Evolutionary conservation across 116 monocot genomes (phyloP), one percentile per base, ranked within the genome.

Genomic region (Iris pallida): DNA sequence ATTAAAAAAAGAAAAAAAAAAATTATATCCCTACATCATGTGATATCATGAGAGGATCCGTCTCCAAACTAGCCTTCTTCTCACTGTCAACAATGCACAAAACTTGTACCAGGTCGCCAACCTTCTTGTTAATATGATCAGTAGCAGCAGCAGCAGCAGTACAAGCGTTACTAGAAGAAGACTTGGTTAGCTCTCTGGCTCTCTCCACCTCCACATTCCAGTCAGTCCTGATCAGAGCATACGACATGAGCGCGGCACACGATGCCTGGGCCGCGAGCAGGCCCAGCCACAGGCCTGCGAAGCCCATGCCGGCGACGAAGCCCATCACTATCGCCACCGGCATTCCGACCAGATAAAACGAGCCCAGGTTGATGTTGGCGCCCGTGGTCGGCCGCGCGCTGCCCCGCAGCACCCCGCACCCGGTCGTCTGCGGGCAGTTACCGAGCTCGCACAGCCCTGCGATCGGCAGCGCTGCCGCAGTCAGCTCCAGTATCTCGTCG

Each of bases 371-470:
- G 55, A 93, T 93, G 54, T 82, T 77, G 8, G 93, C 93, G 1
- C 86, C 93, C 8, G 66, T 71, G 16, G 59, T 67, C 8, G 93
- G 93, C 60, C 93, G 54, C 4, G 93, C 93, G 66, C 84, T 89
- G 7, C 93, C 93, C 8, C 93, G 65, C 5, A 93, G 70, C 8
- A 93, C 89, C 4, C 93, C 93, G 80, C 93, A 93, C 0, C 84
- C 93, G 19, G 89, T 79, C 8, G 93, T 93, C 82, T 93, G 93
- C 43, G 93, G 93, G 71, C 93, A 93, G 82, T 93, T 93, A 0
- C 93, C 93, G 40, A 93, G 83, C 84, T 93, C 93, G 65, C 93
- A 93, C 7, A 93, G 78, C 42, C 93, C 93, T 0, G 69, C 80
- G 8, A 93, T 84, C 7, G 93, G 93, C 43, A 93, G 71, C 0